These are phyloP conservation scores for Coniochaeta ligniaria DNA, from an alignment of 2,329 filamentous ascomycete species.

Conservation along the genomic window DNA sequence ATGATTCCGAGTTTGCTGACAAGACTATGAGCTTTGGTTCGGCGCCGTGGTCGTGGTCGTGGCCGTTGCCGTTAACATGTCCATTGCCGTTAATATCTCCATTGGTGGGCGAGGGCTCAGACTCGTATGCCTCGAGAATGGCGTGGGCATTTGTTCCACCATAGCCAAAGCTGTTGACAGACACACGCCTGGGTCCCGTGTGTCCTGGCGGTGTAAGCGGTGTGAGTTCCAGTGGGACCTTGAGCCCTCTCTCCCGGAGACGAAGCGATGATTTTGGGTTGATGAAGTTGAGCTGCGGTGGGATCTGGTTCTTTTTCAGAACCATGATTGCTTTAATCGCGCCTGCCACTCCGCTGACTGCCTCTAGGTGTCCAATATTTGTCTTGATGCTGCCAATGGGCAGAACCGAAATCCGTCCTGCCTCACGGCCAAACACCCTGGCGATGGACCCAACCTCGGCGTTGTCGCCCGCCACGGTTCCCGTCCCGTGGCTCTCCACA, in stretches of 20 bases:
- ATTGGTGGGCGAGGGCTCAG: neutral
- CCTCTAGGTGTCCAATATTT: constrained; percentile 28
- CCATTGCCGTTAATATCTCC: neutral
- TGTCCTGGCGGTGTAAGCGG: neutral
- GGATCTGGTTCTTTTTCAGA: constrained; percentile 30
- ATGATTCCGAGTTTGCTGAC: too few species aligned
- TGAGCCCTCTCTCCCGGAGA: constrained; percentile 24
- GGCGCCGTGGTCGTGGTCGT: neutral
- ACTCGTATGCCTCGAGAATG: neutral
- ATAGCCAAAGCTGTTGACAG: constrained; percentile 1
- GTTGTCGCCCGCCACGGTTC: neutral
- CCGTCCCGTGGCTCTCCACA: neutral
- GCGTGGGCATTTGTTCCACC: constrained; percentile 2
- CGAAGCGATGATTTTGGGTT: constrained; percentile 25
- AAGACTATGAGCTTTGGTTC: too few species aligned
- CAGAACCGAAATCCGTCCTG: neutral
- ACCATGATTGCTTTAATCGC: constrained; percentile 28
- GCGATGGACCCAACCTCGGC: neutral
- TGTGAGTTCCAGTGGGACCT: constrained; percentile 9
- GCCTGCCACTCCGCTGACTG: constrained; percentile 21
- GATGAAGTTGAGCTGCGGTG: constrained; percentile 9
- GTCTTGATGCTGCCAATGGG: constrained; percentile 28
- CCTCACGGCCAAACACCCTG: neutral
- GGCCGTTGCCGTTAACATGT: too few species aligned
- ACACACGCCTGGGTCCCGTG: neutral